Evolutionary conservation across 345 rosid genomes (phyloP), one percentile per base, ranked within the genome.

Genomic region (Bruguiera sexangula): DNA sequence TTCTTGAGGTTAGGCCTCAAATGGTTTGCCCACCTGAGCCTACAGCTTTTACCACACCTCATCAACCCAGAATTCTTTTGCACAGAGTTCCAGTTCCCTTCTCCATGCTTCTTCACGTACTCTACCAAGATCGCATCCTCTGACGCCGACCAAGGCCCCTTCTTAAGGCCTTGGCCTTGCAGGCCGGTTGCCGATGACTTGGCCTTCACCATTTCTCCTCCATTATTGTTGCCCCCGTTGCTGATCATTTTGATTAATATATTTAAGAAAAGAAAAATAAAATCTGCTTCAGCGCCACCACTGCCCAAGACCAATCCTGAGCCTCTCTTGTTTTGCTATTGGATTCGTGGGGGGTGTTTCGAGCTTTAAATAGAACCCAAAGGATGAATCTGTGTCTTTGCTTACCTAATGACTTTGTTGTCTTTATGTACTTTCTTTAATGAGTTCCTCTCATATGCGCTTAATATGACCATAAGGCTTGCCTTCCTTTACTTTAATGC

Each of bases 21-120:
- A 81, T 93, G 98, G 73, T 93, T 90, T 1, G 92, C 89, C 98
- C 98, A 92, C 75, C 98, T 80, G 48, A 92, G 82, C 81, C 96
- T 84, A 58, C 98, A 92, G 62, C 96, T 92, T 78, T 92, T 92
- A 0, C 96, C 96, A 71, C 95, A 88, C 75, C 96, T 84, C 86
- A 81, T 85, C 84, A 93, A 72, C 21, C 91, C 88, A 1, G 88
- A 79, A 73, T 86, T 85, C 82, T 83, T 87, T 46, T 84, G 88
- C 73, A 92, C 92, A 1, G 93, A 84, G 73, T 87, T 90, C 98
- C 98, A 92, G 7, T 88, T 88, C 50, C 95, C 93, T 78, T 92
- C 96, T 0, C 96, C 95, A 48, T 88, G 88, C 60, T 73, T 81
- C 76, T 69, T 84, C 69, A 92, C 96, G 72, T 90, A 86, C 57